Percentiles rank a stretch among this genome's conserved stretches.
Conservation (phyloP, 2,329 filamentous ascomycete genomes). For the Xylogone sp. region DNA sequence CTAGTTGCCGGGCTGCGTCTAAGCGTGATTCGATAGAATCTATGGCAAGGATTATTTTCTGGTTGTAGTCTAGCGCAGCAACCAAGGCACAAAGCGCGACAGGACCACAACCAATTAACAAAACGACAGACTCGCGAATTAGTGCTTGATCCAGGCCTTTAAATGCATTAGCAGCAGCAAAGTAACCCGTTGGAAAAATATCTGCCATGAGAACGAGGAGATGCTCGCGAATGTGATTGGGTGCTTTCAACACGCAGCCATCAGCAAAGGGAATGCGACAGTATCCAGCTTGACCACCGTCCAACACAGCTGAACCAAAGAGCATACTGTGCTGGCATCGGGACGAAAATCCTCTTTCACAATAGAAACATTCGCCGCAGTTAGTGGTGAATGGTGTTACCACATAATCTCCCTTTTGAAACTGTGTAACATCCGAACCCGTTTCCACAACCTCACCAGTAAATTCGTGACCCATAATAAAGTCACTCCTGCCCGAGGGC, state of each 20-base stretch:
- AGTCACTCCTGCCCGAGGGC: constrained; percentile 54
- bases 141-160: too few species aligned
- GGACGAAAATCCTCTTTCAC: constrained; percentile 70
- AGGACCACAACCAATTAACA: too few species aligned
- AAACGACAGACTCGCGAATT: too few species aligned
- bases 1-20: too few species aligned
- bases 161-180: too few species aligned
- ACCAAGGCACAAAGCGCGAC: too few species aligned
- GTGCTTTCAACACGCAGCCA: constrained; percentile 70
- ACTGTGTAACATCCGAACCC: constrained; percentile 48
- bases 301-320: constrained; percentile 66
- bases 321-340: constrained; percentile 68
- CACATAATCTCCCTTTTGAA: constrained; percentile 57
- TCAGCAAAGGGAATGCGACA: constrained; percentile 80
- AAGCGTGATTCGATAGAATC: too few species aligned
- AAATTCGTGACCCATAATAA: constrained; percentile 63
- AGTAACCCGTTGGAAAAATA: constrained; percentile 86
- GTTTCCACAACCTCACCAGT: constrained; percentile 56
- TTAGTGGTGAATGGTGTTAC: constrained; percentile 81
- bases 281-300: constrained; percentile 80
- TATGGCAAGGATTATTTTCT: too few species aligned
- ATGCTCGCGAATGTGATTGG: constrained; percentile 68
- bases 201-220: constrained; percentile 90
- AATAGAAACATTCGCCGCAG: constrained; percentile 81
- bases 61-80: too few species aligned